A percentile compares a stretch with the other conserved stretches of the same genome.
These are phyloP conservation scores for Chlorella sp. DNA, from an alignment of 139 green algal species.

Conservation along the genomic window DNA sequence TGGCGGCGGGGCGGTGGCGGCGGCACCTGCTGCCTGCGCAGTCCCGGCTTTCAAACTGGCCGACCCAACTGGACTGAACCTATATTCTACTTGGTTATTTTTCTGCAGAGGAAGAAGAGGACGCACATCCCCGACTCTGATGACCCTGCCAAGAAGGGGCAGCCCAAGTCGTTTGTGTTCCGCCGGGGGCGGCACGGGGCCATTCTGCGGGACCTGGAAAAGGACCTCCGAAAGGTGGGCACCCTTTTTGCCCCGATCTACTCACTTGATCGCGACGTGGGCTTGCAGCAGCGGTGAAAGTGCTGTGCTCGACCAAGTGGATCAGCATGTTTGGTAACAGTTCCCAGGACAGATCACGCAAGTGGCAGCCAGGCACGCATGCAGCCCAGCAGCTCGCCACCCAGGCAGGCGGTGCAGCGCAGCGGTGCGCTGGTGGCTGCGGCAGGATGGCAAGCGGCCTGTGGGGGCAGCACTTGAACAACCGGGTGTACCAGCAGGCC, in stretches of 20 bases:
- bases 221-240: constrained; percentile 80
- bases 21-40: neutral
- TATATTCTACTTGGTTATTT: neutral
- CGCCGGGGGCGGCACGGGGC: constrained; percentile 73
- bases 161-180: constrained; percentile 90
- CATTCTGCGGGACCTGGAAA: constrained; percentile 82
- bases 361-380: no score
- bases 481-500: no score
- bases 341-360: no score
- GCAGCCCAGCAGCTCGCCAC: no score
- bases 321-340: no score
- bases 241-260: no score
- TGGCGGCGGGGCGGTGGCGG: neutral
- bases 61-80: no score
- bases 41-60: neutral
- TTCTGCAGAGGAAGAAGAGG: constrained; percentile 84
- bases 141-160: constrained; percentile 69
- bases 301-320: no score
- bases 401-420: no score
- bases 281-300: neutral
- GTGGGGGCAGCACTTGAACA: no score
- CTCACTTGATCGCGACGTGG: neutral
- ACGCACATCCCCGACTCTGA: constrained; percentile 72
- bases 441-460: no score
- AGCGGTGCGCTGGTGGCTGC: no score